phyloP scores from a whole-genome alignment of 2,329 filamentous ascomycete genomes.

The Colletotrichum tofieldiae region DNA sequence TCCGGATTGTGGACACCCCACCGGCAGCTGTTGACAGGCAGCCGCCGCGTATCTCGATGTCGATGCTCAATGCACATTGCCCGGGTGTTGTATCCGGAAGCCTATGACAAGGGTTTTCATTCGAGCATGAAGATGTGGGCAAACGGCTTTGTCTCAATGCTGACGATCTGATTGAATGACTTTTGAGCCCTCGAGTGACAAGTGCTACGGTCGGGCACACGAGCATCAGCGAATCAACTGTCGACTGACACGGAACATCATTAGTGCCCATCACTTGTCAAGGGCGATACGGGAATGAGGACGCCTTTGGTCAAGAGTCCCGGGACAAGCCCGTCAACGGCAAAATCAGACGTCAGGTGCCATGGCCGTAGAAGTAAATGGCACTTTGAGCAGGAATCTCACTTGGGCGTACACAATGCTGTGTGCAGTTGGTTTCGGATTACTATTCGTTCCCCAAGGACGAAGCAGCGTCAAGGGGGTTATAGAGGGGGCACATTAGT shows the following conservation, averaged over 20 bases:
- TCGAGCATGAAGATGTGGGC: not conserved
- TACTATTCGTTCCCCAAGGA: not conserved
- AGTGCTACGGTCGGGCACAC: not conserved
- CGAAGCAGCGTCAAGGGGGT: not conserved
- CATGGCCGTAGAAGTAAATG: not conserved
- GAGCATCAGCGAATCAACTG: not conserved
- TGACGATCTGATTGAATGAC: not conserved
- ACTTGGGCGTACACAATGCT: not conserved
- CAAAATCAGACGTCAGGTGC: not conserved
- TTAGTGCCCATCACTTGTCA: not conserved
- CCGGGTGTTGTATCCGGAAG: conserved; percentile 11
- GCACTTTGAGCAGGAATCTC: not conserved
- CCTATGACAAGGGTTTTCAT: not conserved
- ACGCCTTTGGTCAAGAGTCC: not conserved
- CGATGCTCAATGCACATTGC: not conserved
- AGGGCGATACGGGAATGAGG: not conserved
- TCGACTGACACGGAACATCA: not conserved
- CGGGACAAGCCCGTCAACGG: not conserved
- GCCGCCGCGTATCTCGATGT: conserved; percentile 7
- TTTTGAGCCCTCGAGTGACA: not conserved
- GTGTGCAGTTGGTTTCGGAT: not conserved
- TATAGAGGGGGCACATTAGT: not conserved
- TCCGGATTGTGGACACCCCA: conserved; percentile 2
- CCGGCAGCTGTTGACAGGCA: conserved; percentile 18
- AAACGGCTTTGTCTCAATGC: conserved; percentile 3